Base-by-base conservation (phyloP, 164 flowering plant species). In the Akebia trifoliata region DNA sequence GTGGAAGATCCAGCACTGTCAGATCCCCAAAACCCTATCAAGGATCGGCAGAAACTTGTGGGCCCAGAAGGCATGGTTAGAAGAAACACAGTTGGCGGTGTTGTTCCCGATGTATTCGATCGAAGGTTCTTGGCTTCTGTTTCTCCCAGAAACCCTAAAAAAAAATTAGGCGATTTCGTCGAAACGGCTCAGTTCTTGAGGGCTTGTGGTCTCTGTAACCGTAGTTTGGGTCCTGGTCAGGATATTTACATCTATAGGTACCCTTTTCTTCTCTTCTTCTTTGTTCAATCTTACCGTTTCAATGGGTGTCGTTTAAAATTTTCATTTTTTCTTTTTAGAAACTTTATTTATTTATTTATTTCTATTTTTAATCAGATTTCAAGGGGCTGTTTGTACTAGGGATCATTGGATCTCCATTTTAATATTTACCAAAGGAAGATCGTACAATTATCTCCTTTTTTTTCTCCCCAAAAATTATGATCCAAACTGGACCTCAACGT, bases 201-300 rank as follows among this genome's bases (percentile, higher is more conserved):
- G 21, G 49, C 79, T 44, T 85, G 91, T 57, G 57, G 67, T 3
- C 84, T 82, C 55, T 85, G 91, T 66, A 71, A 79, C 38, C 81
- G 83, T 50, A 74, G 84, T 14, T 50, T 85, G 20, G 60, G 62
- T 0, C 81, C 86, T 34, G 77, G 84, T 52, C 79, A 80, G 4
- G 91, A 85, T 54, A 85, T 85, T 42, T 85, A 74, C 67, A 85
- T 85, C 84, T 85, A 85, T 38, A 81, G 78, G 87, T 82, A 59
- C 26, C 4, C 49, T 14, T 15, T 34, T 53, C 43, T 30, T 31
- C 11, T 51, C 30, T 45, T 22, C 7, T 34, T 31, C 24, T 1
- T 25, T 17, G 34, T 28, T 15, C 1, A 4, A 14, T 7, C 14
- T 9, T 38, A 34, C 9, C 6, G 36, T 48, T 25, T 12, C 18